Evolutionary conservation across 148 eudicot genomes (phyloP).

Genomic region (Fallopia convolvulus): DNA sequence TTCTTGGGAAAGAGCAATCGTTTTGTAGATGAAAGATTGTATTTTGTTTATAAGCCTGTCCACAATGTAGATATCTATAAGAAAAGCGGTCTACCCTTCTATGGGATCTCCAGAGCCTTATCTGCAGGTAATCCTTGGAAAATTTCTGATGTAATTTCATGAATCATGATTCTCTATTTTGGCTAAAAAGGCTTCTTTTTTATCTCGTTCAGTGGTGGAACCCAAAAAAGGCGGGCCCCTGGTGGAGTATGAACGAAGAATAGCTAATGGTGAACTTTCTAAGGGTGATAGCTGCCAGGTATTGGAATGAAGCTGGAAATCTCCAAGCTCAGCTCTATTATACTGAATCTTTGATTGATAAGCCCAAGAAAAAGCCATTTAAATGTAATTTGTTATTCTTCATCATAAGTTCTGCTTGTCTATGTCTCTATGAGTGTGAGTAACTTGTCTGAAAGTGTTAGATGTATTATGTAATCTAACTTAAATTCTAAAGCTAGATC

Average conservation of each 20-base stretch:
- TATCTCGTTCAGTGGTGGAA: constrained; percentile 26
- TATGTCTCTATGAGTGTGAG: neutral
- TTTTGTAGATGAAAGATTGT: constrained; percentile 21
- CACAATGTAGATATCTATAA: constrained; percentile 19
- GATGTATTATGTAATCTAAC: neutral
- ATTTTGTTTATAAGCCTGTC: constrained; percentile 19
- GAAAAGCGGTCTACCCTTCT: constrained; percentile 23
- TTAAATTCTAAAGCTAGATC: neutral
- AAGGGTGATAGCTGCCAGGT: constrained; percentile 92
- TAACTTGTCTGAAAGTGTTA: neutral
- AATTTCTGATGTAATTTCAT: neutral
- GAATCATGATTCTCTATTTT: neutral
- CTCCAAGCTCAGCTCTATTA: neutral
- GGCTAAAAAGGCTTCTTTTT: neutral
- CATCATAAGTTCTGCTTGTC: neutral
- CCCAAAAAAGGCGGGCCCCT: constrained; percentile 60
- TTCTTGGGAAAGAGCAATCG: constrained; percentile 22
- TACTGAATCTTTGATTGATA: neutral
- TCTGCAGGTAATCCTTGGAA: constrained; percentile 14
- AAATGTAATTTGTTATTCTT: neutral
- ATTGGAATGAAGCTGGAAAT: constrained; percentile 1
- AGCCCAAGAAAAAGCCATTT: neutral
- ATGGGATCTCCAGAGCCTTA: constrained; percentile 33
- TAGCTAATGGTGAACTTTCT: constrained; percentile 68
- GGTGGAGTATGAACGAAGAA: constrained; percentile 76